Evolutionary conservation across 495 filamentous ascomycete species (phyloP).

Genomic region (Daldinia vernicosa): DNA sequence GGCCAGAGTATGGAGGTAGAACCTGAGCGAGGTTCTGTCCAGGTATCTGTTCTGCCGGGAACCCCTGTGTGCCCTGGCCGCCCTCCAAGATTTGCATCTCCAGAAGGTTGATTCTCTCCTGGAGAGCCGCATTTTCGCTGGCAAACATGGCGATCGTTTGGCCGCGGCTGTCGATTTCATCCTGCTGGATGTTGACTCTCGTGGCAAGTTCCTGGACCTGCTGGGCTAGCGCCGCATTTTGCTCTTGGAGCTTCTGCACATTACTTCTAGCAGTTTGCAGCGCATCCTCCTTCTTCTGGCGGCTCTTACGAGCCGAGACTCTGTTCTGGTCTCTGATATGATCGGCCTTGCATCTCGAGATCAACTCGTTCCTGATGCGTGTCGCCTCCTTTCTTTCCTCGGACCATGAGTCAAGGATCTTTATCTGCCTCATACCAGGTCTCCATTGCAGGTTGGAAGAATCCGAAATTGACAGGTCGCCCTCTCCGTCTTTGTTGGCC

Average conservation of each 20-base stretch:
- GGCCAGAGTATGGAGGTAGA: not conserved
- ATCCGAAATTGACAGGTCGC: no score
- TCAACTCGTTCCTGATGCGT: not conserved
- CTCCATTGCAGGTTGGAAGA: not conserved
- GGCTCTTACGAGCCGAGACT: slow-evolving; percentile 1
- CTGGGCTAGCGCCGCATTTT: not conserved
- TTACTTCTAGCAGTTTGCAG: not conserved
- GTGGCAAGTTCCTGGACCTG: not conserved
- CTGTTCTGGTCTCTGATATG: not conserved
- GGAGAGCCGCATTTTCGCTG: not conserved
- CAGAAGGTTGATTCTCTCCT: not conserved
- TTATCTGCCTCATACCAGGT: not conserved
- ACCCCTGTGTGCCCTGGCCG: no score
- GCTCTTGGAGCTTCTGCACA: not conserved
- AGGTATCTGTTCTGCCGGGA: no score
- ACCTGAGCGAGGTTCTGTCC: no score
- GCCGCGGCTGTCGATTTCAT: not conserved
- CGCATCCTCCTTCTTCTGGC: not conserved
- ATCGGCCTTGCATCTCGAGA: not conserved
- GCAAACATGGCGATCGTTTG: not conserved
- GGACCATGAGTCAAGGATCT: not conserved
- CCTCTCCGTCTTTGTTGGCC: no score
- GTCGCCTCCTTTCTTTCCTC: not conserved
- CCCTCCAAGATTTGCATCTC: not conserved
- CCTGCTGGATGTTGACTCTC: no score